phyloP scores from a whole-genome alignment of 2,329 filamentous ascomycete genomes.

The Stachybotrys elegans region DNA sequence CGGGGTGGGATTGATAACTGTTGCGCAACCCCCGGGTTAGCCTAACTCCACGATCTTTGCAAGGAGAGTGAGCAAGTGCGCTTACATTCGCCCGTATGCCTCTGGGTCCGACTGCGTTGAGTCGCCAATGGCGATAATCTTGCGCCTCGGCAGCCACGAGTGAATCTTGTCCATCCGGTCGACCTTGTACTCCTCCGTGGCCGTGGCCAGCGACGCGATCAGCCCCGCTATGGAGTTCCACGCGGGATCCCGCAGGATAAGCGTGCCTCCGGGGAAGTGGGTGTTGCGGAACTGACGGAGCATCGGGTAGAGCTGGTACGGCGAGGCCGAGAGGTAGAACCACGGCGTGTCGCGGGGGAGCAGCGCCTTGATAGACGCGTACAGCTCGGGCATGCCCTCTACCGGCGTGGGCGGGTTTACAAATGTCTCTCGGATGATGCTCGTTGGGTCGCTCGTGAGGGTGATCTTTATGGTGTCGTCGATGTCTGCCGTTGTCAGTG shows the following conservation, averaged over 20 bases:
- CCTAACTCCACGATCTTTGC: no score
- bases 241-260: constrained; percentile 78
- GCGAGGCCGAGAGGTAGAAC: constrained; percentile 92
- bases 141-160: constrained; percentile 70
- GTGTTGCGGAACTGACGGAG: constrained; percentile 66
- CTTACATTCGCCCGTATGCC: constrained; percentile 75
- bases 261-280: constrained; percentile 70
- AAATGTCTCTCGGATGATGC: constrained; percentile 81
- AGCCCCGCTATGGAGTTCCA: constrained; percentile 83
- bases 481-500: no score
- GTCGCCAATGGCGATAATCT: constrained; percentile 82
- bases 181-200: constrained; percentile 82
- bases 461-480: constrained; percentile 97
- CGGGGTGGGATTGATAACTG: constrained; percentile 58
- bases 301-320: constrained; percentile 91
- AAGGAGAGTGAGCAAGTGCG: no score
- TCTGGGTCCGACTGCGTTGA: constrained; percentile 90
- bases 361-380: constrained; percentile 55
- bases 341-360: constrained; percentile 61
- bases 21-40: no score
- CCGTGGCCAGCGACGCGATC: constrained; percentile 70
- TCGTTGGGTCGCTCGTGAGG: constrained; percentile 70
- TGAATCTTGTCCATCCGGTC: constrained; percentile 74
- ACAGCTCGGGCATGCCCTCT: constrained; percentile 79
- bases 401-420: constrained; percentile 68